Percentiles rank a stretch among this genome's conserved stretches.
phyloP scores from a whole-genome alignment of 129 eudicot genomes.

The Centrapalus pauciflorus region DNA sequence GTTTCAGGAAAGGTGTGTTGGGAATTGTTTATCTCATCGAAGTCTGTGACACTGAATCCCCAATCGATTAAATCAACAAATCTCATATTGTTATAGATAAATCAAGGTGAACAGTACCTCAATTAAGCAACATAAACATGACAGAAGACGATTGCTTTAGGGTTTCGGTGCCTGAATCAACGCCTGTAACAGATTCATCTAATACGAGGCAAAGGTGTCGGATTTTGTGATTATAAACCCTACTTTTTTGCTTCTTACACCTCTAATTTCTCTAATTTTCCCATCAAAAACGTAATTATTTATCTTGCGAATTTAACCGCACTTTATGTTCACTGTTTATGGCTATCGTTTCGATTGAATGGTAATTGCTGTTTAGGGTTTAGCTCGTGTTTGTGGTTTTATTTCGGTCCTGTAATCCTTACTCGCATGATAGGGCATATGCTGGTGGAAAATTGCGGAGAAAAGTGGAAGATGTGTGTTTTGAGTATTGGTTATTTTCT shows the following conservation, averaged over 20 bases:
- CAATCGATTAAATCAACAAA: neutral
- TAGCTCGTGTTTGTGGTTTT: slow-evolving; percentile 8
- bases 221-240: slow-evolving; percentile 17
- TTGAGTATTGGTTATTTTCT: neutral
- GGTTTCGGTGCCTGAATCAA: slow-evolving; percentile 40
- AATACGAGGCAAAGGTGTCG: slow-evolving; percentile 53
- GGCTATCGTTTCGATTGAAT: neutral
- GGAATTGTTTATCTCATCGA: neutral
- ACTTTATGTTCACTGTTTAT: neutral
- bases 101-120: neutral
- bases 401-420: neutral
- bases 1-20: neutral
- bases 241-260: slow-evolving; percentile 6
- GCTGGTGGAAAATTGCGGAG: neutral
- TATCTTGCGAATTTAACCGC: neutral
- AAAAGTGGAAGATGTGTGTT: neutral
- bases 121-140: slow-evolving; percentile 25
- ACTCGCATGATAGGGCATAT: neutral
- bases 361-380: neutral
- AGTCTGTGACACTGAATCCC: neutral
- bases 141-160: slow-evolving; percentile 51
- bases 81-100: slow-evolving; percentile 5
- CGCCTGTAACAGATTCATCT: slow-evolving; percentile 30
- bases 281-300: neutral
- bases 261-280: neutral